Evolutionary conservation across 257 asterid species (phyloP), one percentile per base, ranked within the genome.

Genomic region (Catharanthus roseus): DNA sequence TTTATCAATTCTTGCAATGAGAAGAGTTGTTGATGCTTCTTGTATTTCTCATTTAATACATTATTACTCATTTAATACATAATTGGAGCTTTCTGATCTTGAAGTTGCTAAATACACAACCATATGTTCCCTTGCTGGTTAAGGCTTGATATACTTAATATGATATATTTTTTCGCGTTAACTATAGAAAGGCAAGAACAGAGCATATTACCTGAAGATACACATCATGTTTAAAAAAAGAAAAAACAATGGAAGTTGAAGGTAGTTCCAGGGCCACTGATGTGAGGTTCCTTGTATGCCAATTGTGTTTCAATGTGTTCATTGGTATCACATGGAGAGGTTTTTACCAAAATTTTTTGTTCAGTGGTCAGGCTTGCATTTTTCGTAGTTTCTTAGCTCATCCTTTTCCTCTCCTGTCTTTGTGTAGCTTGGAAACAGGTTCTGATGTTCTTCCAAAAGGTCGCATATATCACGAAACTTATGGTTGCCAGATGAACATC

Each of bases 401-500:
- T 21, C 16, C 41, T 61, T 33, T 67, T 23, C 56, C 51, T 67
- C 7, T 34, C 75, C 63, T 62, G 63, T 69, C 66, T 77, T 77
- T 80, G 38, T 86, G 72, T 73, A 93, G 98, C 82, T 64, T 78
- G 11, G 71, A 42, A 31, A 54, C 74, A 28, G 62, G 73, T 62
- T 72, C 90, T 34, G 92, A 85, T 78, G 85, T 69, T 81, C 90
- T 77, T 58, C 89, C 87, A 39, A 85, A 81, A 87, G 96, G 95
- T 51, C 97, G 99, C 13, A 84, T 91, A 72, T 95, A 89, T 83
- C 97, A 95, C 73, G 99, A 95, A 81, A 95, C 99, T 23, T 95
- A 91, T 73, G 99, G 99, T 68, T 95, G 99, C 69, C 99, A 95
- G 81, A 95, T 95, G 99, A 95, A 95, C 82, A 96, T 95, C 49